Base-by-base conservation (phyloP, 495 filamentous ascomycete genomes). In the Bathelium albidoporum region DNA sequence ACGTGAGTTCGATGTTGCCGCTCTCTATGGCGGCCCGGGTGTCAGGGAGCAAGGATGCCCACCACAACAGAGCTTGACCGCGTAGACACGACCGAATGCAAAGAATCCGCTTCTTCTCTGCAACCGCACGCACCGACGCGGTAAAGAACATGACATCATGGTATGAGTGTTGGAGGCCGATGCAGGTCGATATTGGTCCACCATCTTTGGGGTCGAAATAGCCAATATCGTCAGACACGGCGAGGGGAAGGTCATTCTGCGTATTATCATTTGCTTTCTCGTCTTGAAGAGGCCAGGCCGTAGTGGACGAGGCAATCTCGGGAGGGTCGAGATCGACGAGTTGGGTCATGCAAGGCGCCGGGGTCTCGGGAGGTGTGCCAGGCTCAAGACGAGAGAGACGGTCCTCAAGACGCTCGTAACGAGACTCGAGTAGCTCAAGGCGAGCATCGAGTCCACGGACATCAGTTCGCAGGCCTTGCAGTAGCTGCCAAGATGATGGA, bases 131-230 rank as follows among this genome's bases (percentile, higher is more conserved):
- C 12, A 55, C 5, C 24, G 12, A 55, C 20, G 12, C 20, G 4
- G 29, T 24, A 29, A 55, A 55, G 49, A 55, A 55, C 49, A 55
- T 55, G 49, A 55, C 49, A 29, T 55, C 49, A 24, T 29, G n/a
- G 29, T 55, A 29, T 5, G 2, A 9, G 0, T 28, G 49, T 16
- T 55, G 12, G 5, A 24, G 3, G 43, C 43, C 43, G 3, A 10
- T 3, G 43, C 3, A 18, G 11, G 9, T 3, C 10, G 3, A 3
- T 49, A 18, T 18, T 20, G n/a, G 43, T 18, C 7, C 22, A 24
- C 9, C 22, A 1, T 55, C 49, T 26, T 9, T 55, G 24, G 49
- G 49, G 16, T 55, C 49, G 1, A 55, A 55, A 20, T 55, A 55
- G 9, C 49, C 49, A 29, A 55, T 55, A 20, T 55, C 49, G 9